Evolutionary conservation across 2,329 filamentous ascomycete species (phyloP).

Genomic region (Ophiostoma australiae): DNA sequence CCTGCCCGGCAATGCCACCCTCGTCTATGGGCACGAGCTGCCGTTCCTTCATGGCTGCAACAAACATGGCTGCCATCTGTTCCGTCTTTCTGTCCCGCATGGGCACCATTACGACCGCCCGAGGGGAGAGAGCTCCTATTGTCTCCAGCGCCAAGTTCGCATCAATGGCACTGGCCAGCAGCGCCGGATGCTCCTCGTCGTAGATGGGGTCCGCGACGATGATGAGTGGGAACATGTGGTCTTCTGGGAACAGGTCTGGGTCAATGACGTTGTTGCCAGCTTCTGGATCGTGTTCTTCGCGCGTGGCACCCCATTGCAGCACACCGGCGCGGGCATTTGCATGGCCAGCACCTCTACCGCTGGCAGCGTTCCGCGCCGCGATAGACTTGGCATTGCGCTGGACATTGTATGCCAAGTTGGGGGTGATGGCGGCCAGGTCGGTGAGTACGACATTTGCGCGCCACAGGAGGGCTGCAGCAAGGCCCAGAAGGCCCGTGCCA

Average conservation of each 20-base stretch:
- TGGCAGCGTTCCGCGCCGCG: slow-evolving; percentile 39
- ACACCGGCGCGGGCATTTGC: slow-evolving; percentile 58
- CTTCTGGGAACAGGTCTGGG: slow-evolving; percentile 38
- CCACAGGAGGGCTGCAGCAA: slow-evolving; percentile 74
- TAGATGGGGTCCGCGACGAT: slow-evolving; percentile 85
- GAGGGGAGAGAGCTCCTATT: neutral
- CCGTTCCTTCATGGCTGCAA: slow-evolving; percentile 49
- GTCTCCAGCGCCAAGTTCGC: slow-evolving; percentile 56
- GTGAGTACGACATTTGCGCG: slow-evolving; percentile 65
- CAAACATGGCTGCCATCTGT: slow-evolving; percentile 59
- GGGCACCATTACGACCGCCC: slow-evolving; percentile 73
- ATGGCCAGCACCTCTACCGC: neutral
- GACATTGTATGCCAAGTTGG: slow-evolving; percentile 73
- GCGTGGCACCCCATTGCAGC: slow-evolving; percentile 66
- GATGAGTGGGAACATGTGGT: slow-evolving; percentile 52
- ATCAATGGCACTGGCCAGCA: slow-evolving; percentile 66
- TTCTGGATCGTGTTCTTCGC: neutral
- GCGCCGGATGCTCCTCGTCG: slow-evolving; percentile 70
- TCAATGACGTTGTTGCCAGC: slow-evolving; percentile 41
- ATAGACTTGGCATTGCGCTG: slow-evolving; percentile 57
- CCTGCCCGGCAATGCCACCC: slow-evolving; percentile 59
- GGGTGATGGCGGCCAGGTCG: slow-evolving; percentile 76
- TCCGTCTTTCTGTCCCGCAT: slow-evolving; percentile 63
- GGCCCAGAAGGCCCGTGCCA: slow-evolving; percentile 84
- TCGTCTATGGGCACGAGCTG: slow-evolving; percentile 59